Evolutionary conservation across 2,329 filamentous ascomycete genomes (phyloP).

Genomic region (Aureobasidium pullulans): DNA sequence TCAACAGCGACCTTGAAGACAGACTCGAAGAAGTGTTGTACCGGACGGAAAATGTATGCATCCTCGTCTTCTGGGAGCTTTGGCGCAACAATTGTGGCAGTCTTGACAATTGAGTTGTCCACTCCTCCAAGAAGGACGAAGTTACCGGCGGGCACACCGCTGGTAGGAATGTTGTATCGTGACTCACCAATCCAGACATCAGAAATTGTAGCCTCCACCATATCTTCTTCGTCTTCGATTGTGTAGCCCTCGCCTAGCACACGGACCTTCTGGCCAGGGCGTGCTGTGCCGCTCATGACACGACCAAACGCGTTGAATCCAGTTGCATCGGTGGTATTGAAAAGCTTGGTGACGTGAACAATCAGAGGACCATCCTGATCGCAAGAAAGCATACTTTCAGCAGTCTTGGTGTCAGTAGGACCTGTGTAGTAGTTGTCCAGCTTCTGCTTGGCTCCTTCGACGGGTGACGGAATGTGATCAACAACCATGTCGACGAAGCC

Average conservation of each 20-base stretch:
- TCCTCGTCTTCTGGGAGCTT: conserved; percentile 81
- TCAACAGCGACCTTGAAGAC: conserved; percentile 97
- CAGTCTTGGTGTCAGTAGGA: conserved; percentile 73
- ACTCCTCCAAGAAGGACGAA: conserved; percentile 87
- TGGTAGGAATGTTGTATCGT: conserved; percentile 84
- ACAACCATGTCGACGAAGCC: conserved; percentile 96
- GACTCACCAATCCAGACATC: conserved; percentile 89
- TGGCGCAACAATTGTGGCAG: conserved; percentile 77
- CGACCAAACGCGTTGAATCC: conserved; percentile 84
- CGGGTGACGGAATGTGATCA: conserved; percentile 79
- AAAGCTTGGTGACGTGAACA: conserved; percentile 89
- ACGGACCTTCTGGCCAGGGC: conserved; percentile 72
- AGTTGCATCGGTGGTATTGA: conserved; percentile 84
- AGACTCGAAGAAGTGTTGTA: conserved; percentile 92
- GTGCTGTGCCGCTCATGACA: conserved; percentile 85
- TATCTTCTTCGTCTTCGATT: conserved; percentile 95
- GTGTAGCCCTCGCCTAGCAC: conserved; percentile 95
- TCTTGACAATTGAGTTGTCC: conserved; percentile 97
- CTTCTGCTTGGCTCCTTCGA: conserved; percentile 66
- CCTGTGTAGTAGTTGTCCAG: conserved; percentile 89
- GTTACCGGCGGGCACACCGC: conserved; percentile 88
- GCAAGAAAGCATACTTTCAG: conserved; percentile 70
- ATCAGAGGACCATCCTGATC: conserved; percentile 85
- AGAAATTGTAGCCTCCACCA: conserved; percentile 76
- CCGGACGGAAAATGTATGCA: conserved; percentile 87